Percentiles rank a stretch among this genome's conserved stretches.
Conservation (phyloP, 768 basidiomycete species). For the Podaxis sp. region DNA sequence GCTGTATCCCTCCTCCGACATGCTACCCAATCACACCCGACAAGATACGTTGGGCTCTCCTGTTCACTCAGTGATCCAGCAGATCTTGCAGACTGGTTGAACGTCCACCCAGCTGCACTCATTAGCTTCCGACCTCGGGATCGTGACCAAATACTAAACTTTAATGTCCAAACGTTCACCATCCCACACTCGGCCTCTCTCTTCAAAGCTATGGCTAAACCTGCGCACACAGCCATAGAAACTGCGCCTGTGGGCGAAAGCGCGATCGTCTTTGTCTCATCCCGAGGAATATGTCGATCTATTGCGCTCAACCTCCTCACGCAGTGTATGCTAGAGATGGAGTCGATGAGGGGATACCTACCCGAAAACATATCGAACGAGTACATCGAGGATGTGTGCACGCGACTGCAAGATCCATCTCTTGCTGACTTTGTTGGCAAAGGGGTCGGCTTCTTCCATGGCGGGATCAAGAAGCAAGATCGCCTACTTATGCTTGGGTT, state of each 20-base stretch:
- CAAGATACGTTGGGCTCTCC: conserved; percentile 77
- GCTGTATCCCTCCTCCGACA: conserved; percentile 71
- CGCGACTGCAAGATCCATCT: conserved; percentile 57
- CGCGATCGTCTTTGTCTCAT: conserved; percentile 87
- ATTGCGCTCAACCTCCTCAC: conserved; percentile 87
- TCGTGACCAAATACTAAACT: conserved; percentile 75
- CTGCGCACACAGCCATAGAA: conserved; percentile 76
- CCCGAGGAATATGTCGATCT: conserved; percentile 68
- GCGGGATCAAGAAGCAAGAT: conserved; percentile 67
- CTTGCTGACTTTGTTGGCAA: conserved; percentile 75
- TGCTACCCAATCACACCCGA: conserved; percentile 56
- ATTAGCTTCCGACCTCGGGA: conserved; percentile 82
- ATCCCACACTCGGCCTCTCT: conserved; percentile 85
- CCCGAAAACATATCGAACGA: conserved; percentile 48
- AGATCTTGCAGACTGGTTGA: conserved; percentile 83
- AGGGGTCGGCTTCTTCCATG: conserved; percentile 87
- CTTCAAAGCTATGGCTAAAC: conserved; percentile 91
- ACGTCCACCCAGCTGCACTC: conserved; percentile 59
- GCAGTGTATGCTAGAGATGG: conserved; percentile 76
- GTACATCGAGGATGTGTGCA: conserved; percentile 57
- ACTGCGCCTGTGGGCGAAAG: conserved; percentile 41
- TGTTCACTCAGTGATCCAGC: conserved; percentile 78
- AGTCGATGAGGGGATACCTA: conserved; percentile 68
- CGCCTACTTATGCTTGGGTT: conserved; percentile 74
- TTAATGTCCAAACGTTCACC: conserved; percentile 74